These are phyloP conservation scores for Obba rivulosa DNA, from an alignment of 768 basidiomycete genomes.

Conservation along the genomic window DNA sequence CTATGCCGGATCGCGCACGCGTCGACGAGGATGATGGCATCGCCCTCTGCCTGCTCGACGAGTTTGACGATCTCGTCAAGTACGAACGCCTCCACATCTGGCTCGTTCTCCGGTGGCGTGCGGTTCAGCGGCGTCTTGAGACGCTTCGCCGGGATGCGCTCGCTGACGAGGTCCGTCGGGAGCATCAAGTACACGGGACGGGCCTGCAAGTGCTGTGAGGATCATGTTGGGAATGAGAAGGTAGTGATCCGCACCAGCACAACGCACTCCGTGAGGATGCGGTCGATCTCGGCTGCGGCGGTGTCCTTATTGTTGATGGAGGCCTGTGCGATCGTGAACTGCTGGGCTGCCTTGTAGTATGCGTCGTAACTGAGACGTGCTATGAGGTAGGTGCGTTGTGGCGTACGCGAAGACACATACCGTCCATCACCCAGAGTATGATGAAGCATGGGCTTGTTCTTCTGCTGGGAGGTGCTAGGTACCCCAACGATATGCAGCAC, in stretches of 20 bases:
- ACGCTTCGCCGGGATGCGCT: slow-evolving; percentile 58
- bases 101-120: slow-evolving; percentile 46
- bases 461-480: slow-evolving; percentile 71
- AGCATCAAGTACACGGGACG: slow-evolving; percentile 86
- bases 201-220: slow-evolving; percentile 36
- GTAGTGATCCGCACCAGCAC: slow-evolving; percentile 35
- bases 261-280: slow-evolving; percentile 66
- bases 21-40: slow-evolving; percentile 74
- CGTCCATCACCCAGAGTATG: slow-evolving; percentile 86
- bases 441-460: slow-evolving; percentile 69
- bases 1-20: slow-evolving; percentile 76
- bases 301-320: slow-evolving; percentile 44
- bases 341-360: slow-evolving; percentile 68
- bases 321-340: slow-evolving; percentile 70
- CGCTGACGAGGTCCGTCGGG: slow-evolving; percentile 76
- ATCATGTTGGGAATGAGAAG: not conserved
- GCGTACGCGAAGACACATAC: slow-evolving; percentile 25
- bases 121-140: slow-evolving; percentile 56
- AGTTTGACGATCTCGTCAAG: slow-evolving; percentile 65
- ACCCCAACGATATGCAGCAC: slow-evolving; percentile 85
- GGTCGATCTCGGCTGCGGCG: slow-evolving; percentile 73
- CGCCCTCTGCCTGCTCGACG: slow-evolving; percentile 52
- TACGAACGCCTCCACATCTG: slow-evolving; percentile 59
- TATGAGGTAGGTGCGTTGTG: not conserved
- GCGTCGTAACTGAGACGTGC: slow-evolving; percentile 58